A percentile compares a stretch with the other conserved stretches of the same genome.
Conservation (phyloP, 2,329 filamentous ascomycete genomes). For the Elsinoe batatas region DNA sequence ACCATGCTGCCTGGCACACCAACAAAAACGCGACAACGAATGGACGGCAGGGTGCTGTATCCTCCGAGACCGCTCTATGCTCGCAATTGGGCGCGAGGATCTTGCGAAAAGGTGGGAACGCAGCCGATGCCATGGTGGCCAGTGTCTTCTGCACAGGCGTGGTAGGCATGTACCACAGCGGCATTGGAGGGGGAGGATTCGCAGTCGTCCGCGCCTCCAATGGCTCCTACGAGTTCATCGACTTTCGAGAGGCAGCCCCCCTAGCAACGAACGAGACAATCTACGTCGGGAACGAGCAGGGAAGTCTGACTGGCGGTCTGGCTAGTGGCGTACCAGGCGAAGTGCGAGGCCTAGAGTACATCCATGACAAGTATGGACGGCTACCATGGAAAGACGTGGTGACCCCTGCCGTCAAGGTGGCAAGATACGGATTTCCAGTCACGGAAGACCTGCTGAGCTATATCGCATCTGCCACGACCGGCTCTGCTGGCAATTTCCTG, state of each 20-base stretch:
- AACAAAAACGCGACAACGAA: not conserved
- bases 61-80: constrained; percentile 37
- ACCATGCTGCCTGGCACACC: not conserved
- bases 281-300: constrained; percentile 53
- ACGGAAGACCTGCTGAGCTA: constrained; percentile 65
- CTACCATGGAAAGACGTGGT: constrained; percentile 53
- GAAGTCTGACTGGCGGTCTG: constrained; percentile 19
- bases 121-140: constrained; percentile 40
- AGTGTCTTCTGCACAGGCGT: constrained; percentile 40
- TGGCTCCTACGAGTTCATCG: constrained; percentile 75
- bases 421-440: constrained; percentile 63
- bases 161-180: constrained; percentile 43
- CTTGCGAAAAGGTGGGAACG: constrained; percentile 41
- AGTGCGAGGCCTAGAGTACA: constrained; percentile 65
- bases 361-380: constrained; percentile 61
- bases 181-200: constrained; percentile 86
- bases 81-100: constrained; percentile 38
- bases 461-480: constrained; percentile 48
- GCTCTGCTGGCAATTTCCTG: constrained; percentile 51
- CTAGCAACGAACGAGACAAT: constrained; percentile 59
- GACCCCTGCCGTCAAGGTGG: constrained; percentile 62
- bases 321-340: constrained; percentile 60
- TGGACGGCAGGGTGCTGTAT: constrained; percentile 33
- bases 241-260: constrained; percentile 83
- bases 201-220: constrained; percentile 64